Conservation (phyloP, 2,329 filamentous ascomycete species). For the Stemphylium vesicarium region DNA sequence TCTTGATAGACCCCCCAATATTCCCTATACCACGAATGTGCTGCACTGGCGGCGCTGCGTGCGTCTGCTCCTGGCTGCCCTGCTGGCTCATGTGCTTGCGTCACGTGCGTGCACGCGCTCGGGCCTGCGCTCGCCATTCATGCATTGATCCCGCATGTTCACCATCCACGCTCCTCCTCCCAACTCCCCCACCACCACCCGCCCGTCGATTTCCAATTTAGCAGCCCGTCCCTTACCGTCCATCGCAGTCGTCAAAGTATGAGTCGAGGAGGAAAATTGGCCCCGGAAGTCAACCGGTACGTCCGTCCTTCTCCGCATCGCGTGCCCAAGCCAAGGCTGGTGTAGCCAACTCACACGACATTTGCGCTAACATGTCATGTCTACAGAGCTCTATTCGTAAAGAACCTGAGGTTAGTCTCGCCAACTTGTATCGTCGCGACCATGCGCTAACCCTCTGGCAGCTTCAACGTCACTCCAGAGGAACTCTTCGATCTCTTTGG, state of each 20-base stretch:
- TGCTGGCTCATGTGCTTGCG: slow-evolving; percentile 4
- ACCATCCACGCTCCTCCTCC: slow-evolving; percentile 8
- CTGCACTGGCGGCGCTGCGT: neutral
- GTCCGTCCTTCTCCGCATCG: slow-evolving; percentile 46
- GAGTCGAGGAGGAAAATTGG: slow-evolving; percentile 96
- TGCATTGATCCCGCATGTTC: slow-evolving; percentile 16
- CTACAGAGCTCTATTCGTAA: slow-evolving; percentile 95
- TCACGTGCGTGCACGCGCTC: slow-evolving; percentile 9
- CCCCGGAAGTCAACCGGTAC: slow-evolving; percentile 98
- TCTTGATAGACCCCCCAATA: neutral
- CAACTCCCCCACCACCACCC: slow-evolving; percentile 14
- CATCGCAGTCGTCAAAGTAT: slow-evolving; percentile 67
- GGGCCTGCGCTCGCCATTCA: slow-evolving; percentile 10
- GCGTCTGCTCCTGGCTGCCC: neutral
- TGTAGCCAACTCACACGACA: slow-evolving; percentile 33
- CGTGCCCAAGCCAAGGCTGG: slow-evolving; percentile 24
- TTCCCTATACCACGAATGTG: neutral
- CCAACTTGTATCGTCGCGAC: neutral
- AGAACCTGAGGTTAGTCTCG: slow-evolving; percentile 87
- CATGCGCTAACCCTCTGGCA: slow-evolving; percentile 49
- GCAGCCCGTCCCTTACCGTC: slow-evolving; percentile 30
- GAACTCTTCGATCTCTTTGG: slow-evolving; percentile 99
- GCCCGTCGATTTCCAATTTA: slow-evolving; percentile 21
- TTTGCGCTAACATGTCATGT: slow-evolving; percentile 39
- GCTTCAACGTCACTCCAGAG: slow-evolving; percentile 98